Evolutionary conservation across 768 basidiomycete species (phyloP).

Genomic region (Suillus cothurnatus): DNA sequence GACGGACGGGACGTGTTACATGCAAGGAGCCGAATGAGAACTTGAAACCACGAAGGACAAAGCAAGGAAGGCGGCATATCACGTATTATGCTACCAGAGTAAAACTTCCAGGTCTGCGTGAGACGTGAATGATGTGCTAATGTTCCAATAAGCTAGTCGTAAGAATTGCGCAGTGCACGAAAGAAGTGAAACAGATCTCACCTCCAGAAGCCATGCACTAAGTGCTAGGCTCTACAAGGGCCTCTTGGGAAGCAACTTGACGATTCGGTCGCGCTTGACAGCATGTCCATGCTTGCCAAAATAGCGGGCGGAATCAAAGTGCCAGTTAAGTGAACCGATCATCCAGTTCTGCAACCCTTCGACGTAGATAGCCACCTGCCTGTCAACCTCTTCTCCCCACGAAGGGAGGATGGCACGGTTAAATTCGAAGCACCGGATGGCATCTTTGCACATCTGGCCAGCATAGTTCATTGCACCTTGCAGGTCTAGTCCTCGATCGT

Average conservation of each 20-base stretch:
- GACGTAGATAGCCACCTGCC: constrained; percentile 58
- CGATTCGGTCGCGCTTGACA: constrained; percentile 55
- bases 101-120: too few relatives aligned
- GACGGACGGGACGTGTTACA: too few relatives aligned
- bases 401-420: constrained; percentile 54
- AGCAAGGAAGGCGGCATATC: too few relatives aligned
- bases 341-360: constrained; percentile 69
- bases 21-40: too few relatives aligned
- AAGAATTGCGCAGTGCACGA: too few relatives aligned
- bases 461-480: constrained; percentile 67
- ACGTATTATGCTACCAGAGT: too few relatives aligned
- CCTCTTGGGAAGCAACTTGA: constrained; percentile 50
- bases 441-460: constrained; percentile 41
- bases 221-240: constrained; percentile 13
- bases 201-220: too few relatives aligned
- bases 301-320: constrained; percentile 68
- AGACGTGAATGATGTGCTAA: too few relatives aligned
- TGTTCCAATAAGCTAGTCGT: too few relatives aligned
- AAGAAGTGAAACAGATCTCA: too few relatives aligned
- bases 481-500: constrained; percentile 58
- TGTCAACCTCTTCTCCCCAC: constrained; percentile 62
- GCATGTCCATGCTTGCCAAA: constrained; percentile 17
- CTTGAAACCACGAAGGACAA: too few relatives aligned
- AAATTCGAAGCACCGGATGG: constrained; percentile 53
- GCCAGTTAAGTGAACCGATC: constrained; percentile 73